phyloP scores from a whole-genome alignment of 2,329 filamentous ascomycete species.

The Ophiostoma triangulosporum region DNA sequence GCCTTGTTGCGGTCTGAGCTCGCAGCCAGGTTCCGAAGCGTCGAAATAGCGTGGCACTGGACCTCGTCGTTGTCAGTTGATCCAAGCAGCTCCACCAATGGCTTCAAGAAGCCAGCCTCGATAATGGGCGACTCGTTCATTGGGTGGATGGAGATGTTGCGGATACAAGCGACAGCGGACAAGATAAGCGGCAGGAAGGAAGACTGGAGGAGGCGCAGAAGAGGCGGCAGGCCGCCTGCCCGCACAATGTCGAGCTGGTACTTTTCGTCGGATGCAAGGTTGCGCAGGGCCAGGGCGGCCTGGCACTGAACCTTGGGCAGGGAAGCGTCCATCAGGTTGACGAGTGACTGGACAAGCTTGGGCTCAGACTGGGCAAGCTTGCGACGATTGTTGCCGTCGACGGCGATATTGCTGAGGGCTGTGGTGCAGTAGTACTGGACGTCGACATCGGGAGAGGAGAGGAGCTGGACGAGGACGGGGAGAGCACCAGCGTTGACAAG shows the following conservation, averaged over 20 bases:
- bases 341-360: slow-evolving; percentile 82
- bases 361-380: slow-evolving; percentile 84
- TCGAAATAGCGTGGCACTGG: slow-evolving; percentile 96
- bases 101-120: slow-evolving; percentile 88
- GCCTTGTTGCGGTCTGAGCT: slow-evolving; percentile 98
- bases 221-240: slow-evolving; percentile 68
- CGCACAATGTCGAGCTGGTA: slow-evolving; percentile 97
- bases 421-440: slow-evolving; percentile 99
- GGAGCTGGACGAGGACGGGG: slow-evolving; percentile 85
- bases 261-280: slow-evolving; percentile 93
- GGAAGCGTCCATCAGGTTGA: slow-evolving; percentile 93
- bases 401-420: slow-evolving; percentile 94
- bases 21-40: slow-evolving; percentile 83
- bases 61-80: slow-evolving; percentile 98
- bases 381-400: slow-evolving; percentile 80
- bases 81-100: slow-evolving; percentile 82
- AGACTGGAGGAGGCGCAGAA: slow-evolving; percentile 82
- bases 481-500: slow-evolving; percentile 97
- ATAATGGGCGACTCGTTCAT: slow-evolving; percentile 98
- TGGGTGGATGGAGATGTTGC: slow-evolving; percentile 97
- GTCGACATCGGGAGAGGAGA: slow-evolving; percentile 86
- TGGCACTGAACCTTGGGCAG: slow-evolving; percentile 98
- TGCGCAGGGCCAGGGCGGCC: slow-evolving; percentile 83
- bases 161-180: slow-evolving; percentile 93
- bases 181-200: slow-evolving; percentile 92